Conservation (phyloP, 2,329 filamentous ascomycete genomes). For the Dactylellina cionopaga region DNA sequence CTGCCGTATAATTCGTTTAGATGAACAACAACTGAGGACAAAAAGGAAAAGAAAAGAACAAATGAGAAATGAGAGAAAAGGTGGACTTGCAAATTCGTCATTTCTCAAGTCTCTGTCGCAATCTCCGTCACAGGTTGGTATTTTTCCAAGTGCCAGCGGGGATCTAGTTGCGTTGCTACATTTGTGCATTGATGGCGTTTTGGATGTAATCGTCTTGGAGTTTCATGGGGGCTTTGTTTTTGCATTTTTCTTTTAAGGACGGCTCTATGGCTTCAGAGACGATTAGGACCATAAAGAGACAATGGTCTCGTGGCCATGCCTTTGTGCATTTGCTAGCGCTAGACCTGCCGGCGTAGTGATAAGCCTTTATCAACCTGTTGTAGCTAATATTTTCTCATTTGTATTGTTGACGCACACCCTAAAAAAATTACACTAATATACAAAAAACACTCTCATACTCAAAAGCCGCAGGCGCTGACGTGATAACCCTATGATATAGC, state of each 20-base stretch:
- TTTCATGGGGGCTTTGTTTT: constrained; percentile 9
- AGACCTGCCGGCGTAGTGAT: too few relatives aligned
- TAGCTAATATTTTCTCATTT: not conserved
- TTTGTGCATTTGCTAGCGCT: constrained; percentile 25
- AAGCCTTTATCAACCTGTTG: too few relatives aligned
- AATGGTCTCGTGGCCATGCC: constrained; percentile 38
- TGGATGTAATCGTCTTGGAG: too few relatives aligned
- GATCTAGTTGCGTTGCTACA: constrained; percentile 5
- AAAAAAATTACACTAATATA: not conserved
- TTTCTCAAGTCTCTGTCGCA: constrained; percentile 29
- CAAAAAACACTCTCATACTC: constrained; percentile 4
- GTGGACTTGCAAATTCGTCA: constrained; percentile 18
- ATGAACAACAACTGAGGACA: constrained; percentile 10
- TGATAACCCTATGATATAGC: constrained; percentile 53
- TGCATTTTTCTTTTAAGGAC: too few relatives aligned
- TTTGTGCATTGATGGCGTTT: constrained; percentile 45
- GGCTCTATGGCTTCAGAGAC: not conserved
- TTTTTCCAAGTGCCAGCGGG: too few relatives aligned
- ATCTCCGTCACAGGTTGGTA: too few relatives aligned
- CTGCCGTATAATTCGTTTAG: constrained; percentile 20
- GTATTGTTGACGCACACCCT: not conserved
- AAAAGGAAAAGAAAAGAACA: not conserved
- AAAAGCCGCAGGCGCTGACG: too few relatives aligned
- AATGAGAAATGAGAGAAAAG: not conserved
- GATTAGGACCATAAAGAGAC: constrained; percentile 23